Evolutionary conservation across 73 alveolate genomes (phyloP), one percentile per base, ranked within the genome.

Genomic region (Uronychia binucleata): DNA sequence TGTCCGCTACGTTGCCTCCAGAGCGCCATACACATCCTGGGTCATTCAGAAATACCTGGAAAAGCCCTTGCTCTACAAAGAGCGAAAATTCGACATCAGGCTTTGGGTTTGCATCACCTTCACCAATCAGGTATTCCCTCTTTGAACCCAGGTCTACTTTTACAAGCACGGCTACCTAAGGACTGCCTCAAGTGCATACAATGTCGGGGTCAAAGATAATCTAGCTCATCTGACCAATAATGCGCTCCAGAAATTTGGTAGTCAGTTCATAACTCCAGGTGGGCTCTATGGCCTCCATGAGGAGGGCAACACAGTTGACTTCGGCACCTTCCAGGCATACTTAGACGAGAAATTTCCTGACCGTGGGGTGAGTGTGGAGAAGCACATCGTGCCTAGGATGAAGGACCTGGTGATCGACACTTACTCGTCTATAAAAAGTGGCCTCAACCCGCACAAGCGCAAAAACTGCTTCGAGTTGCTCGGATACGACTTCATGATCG

Each of bases 401-500:
- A 95, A 91, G 80, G 98, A 96, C 86, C 84, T 96, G 26, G 87
- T 96, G 26, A 95, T 95, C 1, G 97, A 93, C 87, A 82, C 98
- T 19, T 81, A 87, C 87, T 83, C 90, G 78, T 91, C 97, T 86
- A 90, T 92, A 25, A 88, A 93, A 78, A 82, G 90, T 27, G 77
- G 86, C 75, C 77, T 95, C 35, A 94, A 93, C 89, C 91, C 91
- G 60, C 34, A 78, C 35, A 94, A 91, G 81, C 93, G 97, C 80
- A 93, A 93, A 75, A 78, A 87, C 33, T 87, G 96, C 86, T 95
- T 88, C 91, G 99, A 96, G 80, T 77, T 96, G 1, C 86, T 96
- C 58, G 99, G 99, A 11, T 96, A 92, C 85, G 99, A 96, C 86
- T 96, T 96, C 80, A 79, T 96, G 86, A 59, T 96, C 31, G 99